Evolutionary conservation across 1,139 yeast genomes (phyloP), one percentile per base, ranked within the genome.

Genomic region (Geotrichum aggregatum): DNA sequence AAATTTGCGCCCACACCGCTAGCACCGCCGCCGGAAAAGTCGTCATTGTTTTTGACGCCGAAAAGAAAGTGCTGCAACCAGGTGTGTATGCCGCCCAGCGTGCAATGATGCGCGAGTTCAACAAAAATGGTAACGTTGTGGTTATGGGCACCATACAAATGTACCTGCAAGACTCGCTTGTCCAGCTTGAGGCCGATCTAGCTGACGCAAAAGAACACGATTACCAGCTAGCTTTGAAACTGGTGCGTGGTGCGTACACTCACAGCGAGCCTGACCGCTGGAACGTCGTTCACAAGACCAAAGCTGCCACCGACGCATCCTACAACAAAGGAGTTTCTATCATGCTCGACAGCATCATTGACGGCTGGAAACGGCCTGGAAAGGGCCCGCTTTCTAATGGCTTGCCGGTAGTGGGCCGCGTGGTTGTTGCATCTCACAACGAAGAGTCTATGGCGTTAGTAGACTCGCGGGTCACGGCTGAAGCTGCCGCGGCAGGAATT

Each of bases 241-340:
- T 92, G 53, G 98, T 92, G n/a, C 82, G 98, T 68, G 98, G 98
- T 58, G 98, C 98, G 6, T 92, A 92, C 72, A 81, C 91, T 58
- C 97, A 91, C 68, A 82, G 95, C 2, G 98, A 92, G 71, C 79
- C 84, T 42, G 75, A 84, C 59, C 77, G 97, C 64, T 59, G 67
- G 51, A 61, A 69, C 13, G 82, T 87, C 35, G 87, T 92, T 58
- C 94, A 84, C 71, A 74, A 76, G 60, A 79, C 87, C 44, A 89
- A 91, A 70, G 77, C 75, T 56, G 91, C 80, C 57, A 78, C 96
- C n/a, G 97, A 89, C 65, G 62, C 60, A 11, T 82, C 83, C 65
- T 92, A 84, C 72, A 81, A 92, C 71, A 70, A 74, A 18, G 95
- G 95, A 40, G 80, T 87, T 60, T 66, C 79, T 16, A 72, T 76